Base-by-base conservation (phyloP, 495 filamentous ascomycete genomes). In the Extremus antarcticus region DNA sequence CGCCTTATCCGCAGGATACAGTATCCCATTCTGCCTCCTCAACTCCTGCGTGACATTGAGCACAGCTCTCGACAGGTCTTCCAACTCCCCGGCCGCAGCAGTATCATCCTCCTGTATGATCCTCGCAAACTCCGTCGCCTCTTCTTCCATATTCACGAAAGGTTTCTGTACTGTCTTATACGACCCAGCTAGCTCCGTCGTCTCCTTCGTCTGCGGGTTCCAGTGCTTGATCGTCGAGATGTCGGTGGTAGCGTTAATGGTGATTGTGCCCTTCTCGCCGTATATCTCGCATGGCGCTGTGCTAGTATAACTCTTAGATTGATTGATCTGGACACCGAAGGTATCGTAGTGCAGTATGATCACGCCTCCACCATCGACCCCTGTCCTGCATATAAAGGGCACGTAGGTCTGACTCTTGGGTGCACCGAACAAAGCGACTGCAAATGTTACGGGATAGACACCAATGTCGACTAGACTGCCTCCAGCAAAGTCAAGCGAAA, bases 101-200 rank as follows among this genome's bases (percentile, higher is more conserved):
- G 17, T 43, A 55, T 71, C 69, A 51, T 50, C 48, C 39, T 64
- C 59, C 50, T 63, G 24, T 32, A 71, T 65, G n/a, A 71, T 66
- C 52, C 66, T 48, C 47, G 66, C 69, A 60, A 67, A 68, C 55
- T 67, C 67, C 21, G 41, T 56, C 23, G 66, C 66, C 61, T 71
- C 69, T 55, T 71, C 69, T 49, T 58, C 60, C 64, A 70, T 57
- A 60, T 70, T 70, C 11, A 67, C 48, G 19, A 62, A 47, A 52
- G 56, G 61, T 55, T 63, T 66, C 55, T 65, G 55, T 8, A 53
- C 55, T 24, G 2, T 55, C 48, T 55, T 55, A n/a, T 47, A 55
- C 43, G 50, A 20, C 10, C 54, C 60, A 3, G 59, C 66, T 8
- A 67, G 48, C 50, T 66, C 64, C 43, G 61, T 52, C 24, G 22